Evolutionary conservation across 495 filamentous ascomycete genomes (phyloP).

Genomic region (Cudoniella acicularis): DNA sequence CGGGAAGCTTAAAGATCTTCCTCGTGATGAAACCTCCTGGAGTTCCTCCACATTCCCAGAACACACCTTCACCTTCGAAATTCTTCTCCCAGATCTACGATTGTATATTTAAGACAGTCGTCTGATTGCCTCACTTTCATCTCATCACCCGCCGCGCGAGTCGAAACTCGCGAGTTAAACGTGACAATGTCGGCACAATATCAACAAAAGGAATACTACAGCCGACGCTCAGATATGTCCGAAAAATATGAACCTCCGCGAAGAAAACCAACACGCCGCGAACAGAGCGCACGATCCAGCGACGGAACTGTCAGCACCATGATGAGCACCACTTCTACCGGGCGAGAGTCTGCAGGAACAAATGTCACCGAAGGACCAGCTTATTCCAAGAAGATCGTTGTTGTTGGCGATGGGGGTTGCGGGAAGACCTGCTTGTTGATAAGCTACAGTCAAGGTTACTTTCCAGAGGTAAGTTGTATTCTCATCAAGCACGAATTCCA

Average conservation of each 20-base stretch:
- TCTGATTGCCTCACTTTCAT: not conserved
- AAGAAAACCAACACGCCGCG: conserved; percentile 45
- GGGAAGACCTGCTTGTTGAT: conserved; percentile 98
- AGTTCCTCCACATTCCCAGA: conserved; percentile 1
- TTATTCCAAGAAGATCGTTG: conserved; percentile 98
- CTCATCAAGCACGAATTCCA: too few relatives aligned
- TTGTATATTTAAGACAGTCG: not conserved
- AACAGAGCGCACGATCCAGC: conserved; percentile 44
- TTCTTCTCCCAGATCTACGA: not conserved
- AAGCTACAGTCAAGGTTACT: conserved; percentile 96
- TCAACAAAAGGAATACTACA: conserved; percentile 49
- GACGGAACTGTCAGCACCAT: conserved; percentile 68
- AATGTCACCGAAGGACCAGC: conserved; percentile 82
- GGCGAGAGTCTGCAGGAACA: conserved; percentile 71
- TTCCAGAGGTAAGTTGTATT: conserved; percentile 75
- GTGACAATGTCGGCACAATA: conserved; percentile 40
- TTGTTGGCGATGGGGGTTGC: conserved; percentile 96
- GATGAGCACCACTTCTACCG: conserved; percentile 62
- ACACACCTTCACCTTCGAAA: not conserved
- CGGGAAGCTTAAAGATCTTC: not conserved
- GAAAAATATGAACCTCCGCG: conserved; percentile 41
- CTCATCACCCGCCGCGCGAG: not conserved
- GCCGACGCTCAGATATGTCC: conserved; percentile 43
- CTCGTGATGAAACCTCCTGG: not conserved
- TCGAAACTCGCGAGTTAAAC: not conserved